Evolutionary conservation across 2,329 filamentous ascomycete genomes (phyloP).

Genomic region (Gliomastix tumulicola): DNA sequence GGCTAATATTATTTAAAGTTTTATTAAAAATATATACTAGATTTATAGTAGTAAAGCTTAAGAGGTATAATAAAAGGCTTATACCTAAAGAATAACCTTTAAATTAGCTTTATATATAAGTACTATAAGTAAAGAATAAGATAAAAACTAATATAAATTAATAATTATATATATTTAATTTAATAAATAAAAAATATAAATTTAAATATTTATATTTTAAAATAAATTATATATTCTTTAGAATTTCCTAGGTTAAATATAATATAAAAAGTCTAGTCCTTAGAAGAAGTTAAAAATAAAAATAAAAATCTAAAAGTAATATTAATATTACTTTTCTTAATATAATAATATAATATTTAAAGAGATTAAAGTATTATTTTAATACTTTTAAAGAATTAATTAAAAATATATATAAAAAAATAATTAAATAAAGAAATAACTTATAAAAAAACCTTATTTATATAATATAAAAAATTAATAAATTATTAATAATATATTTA

Average conservation of each 20-base stretch:
- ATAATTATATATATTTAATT: too few relatives aligned
- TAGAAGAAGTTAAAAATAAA: too few relatives aligned
- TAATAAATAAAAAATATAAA: too few relatives aligned
- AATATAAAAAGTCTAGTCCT: not conserved
- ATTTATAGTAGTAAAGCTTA: too few relatives aligned
- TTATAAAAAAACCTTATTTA: not conserved
- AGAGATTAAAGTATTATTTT: not conserved
- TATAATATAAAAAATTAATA: not conserved
- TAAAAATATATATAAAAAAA: not conserved
- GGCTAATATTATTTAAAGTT: constrained; percentile 1
- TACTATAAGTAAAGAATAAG: not conserved
- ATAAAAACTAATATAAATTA: not conserved
- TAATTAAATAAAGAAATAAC: not conserved
- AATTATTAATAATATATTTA: not conserved
- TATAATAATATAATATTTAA: not conserved
- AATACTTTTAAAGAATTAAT: not conserved
- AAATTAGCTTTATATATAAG: too few relatives aligned
- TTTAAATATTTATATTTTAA: too few relatives aligned
- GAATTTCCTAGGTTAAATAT: not conserved
- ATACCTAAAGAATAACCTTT: too few relatives aligned
- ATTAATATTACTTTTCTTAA: too few relatives aligned
- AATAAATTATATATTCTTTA: not conserved
- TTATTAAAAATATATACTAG: too few relatives aligned
- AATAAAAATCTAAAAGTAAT: too few relatives aligned
- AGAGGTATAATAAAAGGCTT: too few relatives aligned